phyloP scores from a whole-genome alignment of 2,329 filamentous ascomycete species.

The Neofusicoccum umdonicola region DNA sequence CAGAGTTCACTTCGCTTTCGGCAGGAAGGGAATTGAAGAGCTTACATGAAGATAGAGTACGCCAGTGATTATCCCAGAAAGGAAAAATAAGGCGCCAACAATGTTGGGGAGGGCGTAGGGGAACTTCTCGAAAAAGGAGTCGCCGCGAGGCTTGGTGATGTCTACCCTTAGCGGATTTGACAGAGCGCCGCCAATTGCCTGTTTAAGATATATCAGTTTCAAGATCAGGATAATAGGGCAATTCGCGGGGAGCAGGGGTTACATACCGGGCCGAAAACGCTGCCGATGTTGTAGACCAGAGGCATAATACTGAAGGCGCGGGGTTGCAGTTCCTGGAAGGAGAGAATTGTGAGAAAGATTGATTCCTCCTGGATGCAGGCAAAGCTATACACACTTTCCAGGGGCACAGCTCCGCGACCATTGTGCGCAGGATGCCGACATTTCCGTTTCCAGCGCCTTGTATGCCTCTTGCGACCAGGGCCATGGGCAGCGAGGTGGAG shows the following conservation, averaged over 20 bases:
- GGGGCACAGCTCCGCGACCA: constrained; percentile 90
- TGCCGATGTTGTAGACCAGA: constrained; percentile 81
- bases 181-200: constrained; percentile 76
- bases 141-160: constrained; percentile 62
- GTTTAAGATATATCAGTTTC: not conserved
- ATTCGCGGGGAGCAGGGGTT: not conserved
- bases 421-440: constrained; percentile 76
- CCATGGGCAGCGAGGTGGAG: constrained; percentile 75
- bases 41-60: constrained; percentile 71
- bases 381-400: constrained; percentile 51
- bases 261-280: constrained; percentile 74
- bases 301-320: constrained; percentile 92
- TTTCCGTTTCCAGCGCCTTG: constrained; percentile 86
- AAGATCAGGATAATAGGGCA: not conserved
- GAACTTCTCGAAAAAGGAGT: constrained; percentile 68
- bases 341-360: not conserved
- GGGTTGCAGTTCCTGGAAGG: constrained; percentile 67
- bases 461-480: constrained; percentile 73
- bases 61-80: constrained; percentile 71
- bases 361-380: not conserved
- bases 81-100: constrained; percentile 71
- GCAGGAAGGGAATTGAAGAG: not conserved
- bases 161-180: constrained; percentile 76
- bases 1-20: not conserved
- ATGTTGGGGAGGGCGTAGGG: constrained; percentile 86